phyloP scores from a whole-genome alignment of 371 early-diverging fungal species.

The Syncephalastrum sp. region DNA sequence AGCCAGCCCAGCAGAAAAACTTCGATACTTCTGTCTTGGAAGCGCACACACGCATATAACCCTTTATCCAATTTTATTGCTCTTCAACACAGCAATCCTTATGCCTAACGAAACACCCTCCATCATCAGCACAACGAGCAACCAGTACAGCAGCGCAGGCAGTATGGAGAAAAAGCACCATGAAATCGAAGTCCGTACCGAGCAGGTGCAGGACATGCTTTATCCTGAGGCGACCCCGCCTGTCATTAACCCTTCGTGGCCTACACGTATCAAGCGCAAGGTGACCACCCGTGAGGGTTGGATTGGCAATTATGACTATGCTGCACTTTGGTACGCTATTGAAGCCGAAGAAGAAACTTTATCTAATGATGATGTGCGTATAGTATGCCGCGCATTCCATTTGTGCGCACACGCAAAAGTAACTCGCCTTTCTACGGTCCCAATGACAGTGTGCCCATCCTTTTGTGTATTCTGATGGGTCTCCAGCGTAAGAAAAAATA shows the following conservation, averaged over 20 bases:
- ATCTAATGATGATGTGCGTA: not conserved
- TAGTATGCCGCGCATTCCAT: conserved; percentile 33
- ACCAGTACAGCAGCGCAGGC: not conserved
- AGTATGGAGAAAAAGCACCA: conserved; percentile 12
- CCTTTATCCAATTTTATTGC: not conserved
- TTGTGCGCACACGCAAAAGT: conserved; percentile 9
- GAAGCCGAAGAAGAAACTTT: not conserved
- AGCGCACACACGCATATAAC: conserved; percentile 13
- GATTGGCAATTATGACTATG: conserved; percentile 38
- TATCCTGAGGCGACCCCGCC: conserved; percentile 13
- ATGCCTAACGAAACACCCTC: not conserved
- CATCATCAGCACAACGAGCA: conserved; percentile 4
- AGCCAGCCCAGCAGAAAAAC: conserved; percentile 22
- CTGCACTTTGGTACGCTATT: conserved; percentile 25
- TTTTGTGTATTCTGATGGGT: conserved; percentile 33
- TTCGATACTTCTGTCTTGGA: conserved; percentile 13
- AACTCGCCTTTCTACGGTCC: conserved; percentile 32
- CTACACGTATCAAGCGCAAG: conserved; percentile 7
- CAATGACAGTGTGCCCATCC: conserved; percentile 28
- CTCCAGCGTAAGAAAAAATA: conserved; percentile 22
- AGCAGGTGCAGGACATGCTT: conserved; percentile 12
- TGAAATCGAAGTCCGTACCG: conserved; percentile 11
- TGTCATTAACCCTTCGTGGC: conserved; percentile 3
- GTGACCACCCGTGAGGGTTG: conserved; percentile 22
- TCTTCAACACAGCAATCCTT: conserved; percentile 13